phyloP scores from a whole-genome alignment of 805 yeast species.

The Starmerella vitae region DNA sequence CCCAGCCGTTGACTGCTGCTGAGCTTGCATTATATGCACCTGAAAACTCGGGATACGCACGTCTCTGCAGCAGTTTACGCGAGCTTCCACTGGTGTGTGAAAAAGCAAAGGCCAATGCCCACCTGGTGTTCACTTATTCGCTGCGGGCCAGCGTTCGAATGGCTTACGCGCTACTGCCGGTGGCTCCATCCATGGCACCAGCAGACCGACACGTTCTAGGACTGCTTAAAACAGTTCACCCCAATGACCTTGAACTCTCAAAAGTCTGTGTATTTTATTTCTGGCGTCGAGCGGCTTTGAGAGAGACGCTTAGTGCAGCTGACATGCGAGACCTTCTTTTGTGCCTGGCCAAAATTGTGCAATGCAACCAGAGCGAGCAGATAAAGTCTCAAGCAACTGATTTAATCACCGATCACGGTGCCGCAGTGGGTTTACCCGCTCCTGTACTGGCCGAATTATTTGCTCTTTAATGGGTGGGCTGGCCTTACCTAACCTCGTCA shows the following conservation, averaged over 20 bases:
- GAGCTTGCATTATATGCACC: conserved; percentile 1
- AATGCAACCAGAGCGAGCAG: too few species aligned
- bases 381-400: not conserved
- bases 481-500: too few species aligned
- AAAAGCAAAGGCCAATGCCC: not conserved
- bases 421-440: too few species aligned
- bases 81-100: conserved; percentile 2
- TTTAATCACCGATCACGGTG: not conserved
- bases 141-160: conserved; percentile 4
- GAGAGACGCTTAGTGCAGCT: conserved; percentile 13
- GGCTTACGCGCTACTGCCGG: conserved; percentile 1
- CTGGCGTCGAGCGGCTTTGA: conserved; percentile 10
- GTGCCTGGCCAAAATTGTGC: not conserved
- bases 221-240: not conserved
- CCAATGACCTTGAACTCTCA: not conserved
- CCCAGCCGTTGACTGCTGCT: conserved; percentile 4
- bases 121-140: not conserved
- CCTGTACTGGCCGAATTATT: too few species aligned
- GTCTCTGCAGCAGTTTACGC: not conserved
- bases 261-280: conserved; percentile 7
- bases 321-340: conserved; percentile 8
- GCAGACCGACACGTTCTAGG: conserved; percentile 4
- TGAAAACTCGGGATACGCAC: not conserved
- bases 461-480: too few species aligned
- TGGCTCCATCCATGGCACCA: not conserved